Base-by-base conservation (phyloP, 2,329 filamentous ascomycete genomes). In the Phialocephala sp. region DNA sequence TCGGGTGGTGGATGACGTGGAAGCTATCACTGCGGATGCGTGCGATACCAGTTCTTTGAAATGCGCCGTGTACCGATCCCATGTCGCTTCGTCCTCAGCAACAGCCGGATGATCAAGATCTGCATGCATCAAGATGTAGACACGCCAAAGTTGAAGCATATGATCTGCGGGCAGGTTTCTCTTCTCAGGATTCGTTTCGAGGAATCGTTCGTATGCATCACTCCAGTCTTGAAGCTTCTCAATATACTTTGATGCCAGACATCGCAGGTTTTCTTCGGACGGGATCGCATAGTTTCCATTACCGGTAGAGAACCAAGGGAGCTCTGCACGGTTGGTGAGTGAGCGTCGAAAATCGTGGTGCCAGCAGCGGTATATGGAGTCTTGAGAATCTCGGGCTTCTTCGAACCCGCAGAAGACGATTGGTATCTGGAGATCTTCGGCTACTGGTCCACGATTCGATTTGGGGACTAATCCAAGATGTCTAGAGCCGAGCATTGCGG, bases 61-160 rank as follows among this genome's bases (percentile, higher is more conserved):
- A 24, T 65, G 55, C 14, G 56, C 27, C 4, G 50, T 24, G 50
- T 65, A 65, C 1, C 41, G 56, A 43, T 66, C 67, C 67, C 67
- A 69, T 5, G 54, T 27, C 11, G 35, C 61, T 27, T 65, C 62
- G 27, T 63, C 45, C 8, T 47, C 50, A 8, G 41, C 24, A 41
- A 12, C 15, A 56, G 43, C 45, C 43, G 57, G 12, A 59, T 54
- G 27, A 14, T 54, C 37, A 50, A 35, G 8, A 58, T 55, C 2
- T 37, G 45, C 41, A 36, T 60, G 15, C 24, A 52, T 39, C 24
- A 35, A 35, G 5, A 36, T 50, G 20, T 32, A 32, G 27, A 52
- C 36, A 8, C 37, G 22, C 18, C 36, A 20, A 6, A 57, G 24
- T 8, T 27, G 50, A 6, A 54, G 24, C 24, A 35, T 54, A 18